Evolutionary conservation across 2,329 filamentous ascomycete species (phyloP).

Genomic region (Penicillium sp.): DNA sequence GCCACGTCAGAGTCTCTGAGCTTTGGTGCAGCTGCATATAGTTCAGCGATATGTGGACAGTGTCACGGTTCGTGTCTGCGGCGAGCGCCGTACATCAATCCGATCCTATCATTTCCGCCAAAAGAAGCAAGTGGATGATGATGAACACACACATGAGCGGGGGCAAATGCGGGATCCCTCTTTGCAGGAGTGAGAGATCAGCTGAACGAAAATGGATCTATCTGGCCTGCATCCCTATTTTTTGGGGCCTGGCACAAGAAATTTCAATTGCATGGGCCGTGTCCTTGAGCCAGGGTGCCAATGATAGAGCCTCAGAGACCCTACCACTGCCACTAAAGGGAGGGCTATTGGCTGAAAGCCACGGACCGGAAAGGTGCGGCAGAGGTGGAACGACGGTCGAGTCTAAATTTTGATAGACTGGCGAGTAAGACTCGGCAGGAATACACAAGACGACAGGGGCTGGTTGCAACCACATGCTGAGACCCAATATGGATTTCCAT

Average conservation of each 20-base stretch:
- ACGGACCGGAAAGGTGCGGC: conserved; percentile 32
- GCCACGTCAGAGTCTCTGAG: conserved; percentile 44
- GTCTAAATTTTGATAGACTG: conserved; percentile 20
- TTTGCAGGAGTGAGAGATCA: conserved; percentile 44
- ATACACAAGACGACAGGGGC: conserved; percentile 14
- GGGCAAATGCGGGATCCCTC: conserved; percentile 38
- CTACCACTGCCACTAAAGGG: conserved; percentile 31
- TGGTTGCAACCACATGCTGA: conserved; percentile 24
- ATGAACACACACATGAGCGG: conserved; percentile 39
- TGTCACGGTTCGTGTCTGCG: conserved; percentile 36
- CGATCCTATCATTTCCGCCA: conserved; percentile 34
- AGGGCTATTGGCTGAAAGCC: conserved; percentile 27
- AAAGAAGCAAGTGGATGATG: conserved; percentile 26
- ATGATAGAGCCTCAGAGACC: conserved; percentile 32
- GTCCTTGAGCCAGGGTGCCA: conserved; percentile 27
- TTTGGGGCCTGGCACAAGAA: conserved; percentile 13
- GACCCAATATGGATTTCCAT: conserved; percentile 17
- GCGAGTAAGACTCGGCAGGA: conserved; percentile 14
- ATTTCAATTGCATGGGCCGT: conserved; percentile 23
- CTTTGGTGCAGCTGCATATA: conserved; percentile 41
- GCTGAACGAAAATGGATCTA: conserved; percentile 38
- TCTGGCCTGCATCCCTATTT: conserved; percentile 17
- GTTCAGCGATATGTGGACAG: conserved; percentile 34
- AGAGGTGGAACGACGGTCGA: conserved; percentile 19
- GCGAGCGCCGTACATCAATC: conserved; percentile 29